Conservation (phyloP, 179 eudicot species). For the Gypsophila paniculata region DNA sequence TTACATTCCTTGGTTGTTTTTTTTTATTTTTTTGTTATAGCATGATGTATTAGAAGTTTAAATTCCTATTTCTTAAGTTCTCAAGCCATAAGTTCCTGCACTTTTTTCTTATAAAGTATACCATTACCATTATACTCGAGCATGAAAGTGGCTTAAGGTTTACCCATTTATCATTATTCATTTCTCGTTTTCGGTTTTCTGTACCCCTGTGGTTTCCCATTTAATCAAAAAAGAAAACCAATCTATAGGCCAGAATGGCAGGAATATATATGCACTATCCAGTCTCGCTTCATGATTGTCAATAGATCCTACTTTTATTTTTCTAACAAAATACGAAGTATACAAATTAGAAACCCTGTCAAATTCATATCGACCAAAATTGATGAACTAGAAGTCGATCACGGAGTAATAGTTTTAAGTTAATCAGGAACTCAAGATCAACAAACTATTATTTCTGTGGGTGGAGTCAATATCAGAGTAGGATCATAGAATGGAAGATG, state of each 20-base stretch:
- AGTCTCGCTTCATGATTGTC: not conserved
- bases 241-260: not conserved
- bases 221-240: not conserved
- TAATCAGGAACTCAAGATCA: not conserved
- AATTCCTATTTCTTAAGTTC: not conserved
- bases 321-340: not conserved
- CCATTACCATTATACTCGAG: not conserved
- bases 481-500: not conserved
- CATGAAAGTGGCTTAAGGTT: not conserved
- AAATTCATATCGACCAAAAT: not conserved
- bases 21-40: not conserved
- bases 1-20: not conserved
- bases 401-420: not conserved
- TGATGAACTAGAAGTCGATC: not conserved
- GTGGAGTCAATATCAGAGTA: not conserved
- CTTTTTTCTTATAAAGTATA: not conserved
- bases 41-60: not conserved
- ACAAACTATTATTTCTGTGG: not conserved
- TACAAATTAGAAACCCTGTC: not conserved
- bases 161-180: not conserved
- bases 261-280: not conserved
- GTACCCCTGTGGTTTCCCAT: not conserved
- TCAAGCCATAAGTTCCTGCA: constrained; percentile 6
- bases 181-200: not conserved
- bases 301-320: not conserved